These are phyloP conservation scores for Cladosporium sp. DNA, from an alignment of 2,329 filamentous ascomycete species.

Conservation along the genomic window DNA sequence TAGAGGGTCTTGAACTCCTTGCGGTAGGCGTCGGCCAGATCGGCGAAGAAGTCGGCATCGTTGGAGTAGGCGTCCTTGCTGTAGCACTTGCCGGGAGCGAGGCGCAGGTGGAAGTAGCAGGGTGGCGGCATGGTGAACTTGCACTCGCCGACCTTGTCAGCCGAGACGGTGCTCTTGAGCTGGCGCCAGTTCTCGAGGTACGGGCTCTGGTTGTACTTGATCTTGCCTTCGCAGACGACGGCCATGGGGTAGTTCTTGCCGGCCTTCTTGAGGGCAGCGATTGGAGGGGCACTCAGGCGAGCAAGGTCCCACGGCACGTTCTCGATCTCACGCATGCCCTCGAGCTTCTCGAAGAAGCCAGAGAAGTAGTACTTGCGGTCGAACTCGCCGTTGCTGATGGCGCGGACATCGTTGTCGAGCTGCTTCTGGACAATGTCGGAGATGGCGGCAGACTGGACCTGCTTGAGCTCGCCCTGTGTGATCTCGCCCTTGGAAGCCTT, in stretches of 20 bases:
- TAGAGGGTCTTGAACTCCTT: constrained; percentile 41
- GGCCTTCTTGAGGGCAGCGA: constrained; percentile 40
- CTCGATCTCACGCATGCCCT: constrained; percentile 39
- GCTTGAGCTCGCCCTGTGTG: constrained; percentile 56
- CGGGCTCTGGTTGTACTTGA: constrained; percentile 36
- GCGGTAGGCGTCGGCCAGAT: constrained; percentile 38
- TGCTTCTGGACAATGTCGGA: constrained; percentile 66
- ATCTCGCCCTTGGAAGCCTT: constrained; percentile 57
- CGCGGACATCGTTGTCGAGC: constrained; percentile 61
- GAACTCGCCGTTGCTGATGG: constrained; percentile 71
- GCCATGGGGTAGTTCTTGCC: constrained; percentile 42
- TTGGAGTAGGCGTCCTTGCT: constrained; percentile 35
- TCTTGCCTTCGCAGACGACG: constrained; percentile 40
- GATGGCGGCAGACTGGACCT: constrained; percentile 66
- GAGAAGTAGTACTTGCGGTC: constrained; percentile 43
- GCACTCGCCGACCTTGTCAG: constrained; percentile 37
- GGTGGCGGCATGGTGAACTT: constrained; percentile 43
- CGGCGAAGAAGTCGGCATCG: constrained; percentile 40
- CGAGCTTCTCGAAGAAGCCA: constrained; percentile 42
- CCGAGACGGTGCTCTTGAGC: constrained; percentile 34
- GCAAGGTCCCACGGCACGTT: constrained; percentile 41
- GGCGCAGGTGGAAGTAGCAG: constrained; percentile 40
- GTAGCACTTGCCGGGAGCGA: constrained; percentile 40
- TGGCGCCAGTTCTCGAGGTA: constrained; percentile 41
- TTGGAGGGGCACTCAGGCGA: constrained; percentile 38